Conservation (phyloP, 106 monocot species). For the Dioscorea dumetorum region DNA sequence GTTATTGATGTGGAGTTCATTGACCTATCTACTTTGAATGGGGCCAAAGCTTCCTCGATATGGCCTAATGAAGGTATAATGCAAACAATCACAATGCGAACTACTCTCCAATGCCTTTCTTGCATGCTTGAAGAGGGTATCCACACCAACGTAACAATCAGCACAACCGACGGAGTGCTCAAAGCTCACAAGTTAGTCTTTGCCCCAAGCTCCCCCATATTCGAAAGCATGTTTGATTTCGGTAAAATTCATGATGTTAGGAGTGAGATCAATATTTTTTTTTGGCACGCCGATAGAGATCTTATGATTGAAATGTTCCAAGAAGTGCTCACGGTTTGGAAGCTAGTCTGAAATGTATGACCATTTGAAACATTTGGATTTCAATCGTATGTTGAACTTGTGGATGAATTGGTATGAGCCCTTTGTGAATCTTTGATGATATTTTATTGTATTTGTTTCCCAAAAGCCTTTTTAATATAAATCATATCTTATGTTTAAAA, state of each 20-base stretch:
- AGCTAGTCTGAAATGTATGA: conserved; percentile 25
- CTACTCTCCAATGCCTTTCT: conserved; percentile 49
- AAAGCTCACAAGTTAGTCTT: conserved; percentile 85
- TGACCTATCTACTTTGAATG: conserved; percentile 60
- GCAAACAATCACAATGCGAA: conserved; percentile 31
- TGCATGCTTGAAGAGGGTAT: conserved; percentile 83
- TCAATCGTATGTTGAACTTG: not conserved
- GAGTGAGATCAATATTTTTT: conserved; percentile 68
- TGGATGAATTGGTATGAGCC: not conserved
- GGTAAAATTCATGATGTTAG: conserved; percentile 85
- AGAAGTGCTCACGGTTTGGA: conserved; percentile 72
- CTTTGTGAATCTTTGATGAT: not conserved
- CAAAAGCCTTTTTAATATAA: too few relatives aligned
- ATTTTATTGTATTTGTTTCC: too few relatives aligned
- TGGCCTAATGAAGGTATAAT: conserved; percentile 53
- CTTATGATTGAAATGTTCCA: conserved; percentile 92
- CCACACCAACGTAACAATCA: conserved; percentile 71
- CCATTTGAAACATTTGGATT: too few relatives aligned
- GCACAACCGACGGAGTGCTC: conserved; percentile 38
- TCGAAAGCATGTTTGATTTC: conserved; percentile 90
- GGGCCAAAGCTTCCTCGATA: conserved; percentile 48
- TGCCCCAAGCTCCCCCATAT: conserved; percentile 69
- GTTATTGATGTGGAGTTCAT: conserved; percentile 85
- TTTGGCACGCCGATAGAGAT: conserved; percentile 64
- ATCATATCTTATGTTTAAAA: too few relatives aligned